Evolutionary conservation across 2,329 filamentous ascomycete genomes (phyloP), one percentile per base, ranked within the genome.

Genomic region (Fusarium subtropicale): DNA sequence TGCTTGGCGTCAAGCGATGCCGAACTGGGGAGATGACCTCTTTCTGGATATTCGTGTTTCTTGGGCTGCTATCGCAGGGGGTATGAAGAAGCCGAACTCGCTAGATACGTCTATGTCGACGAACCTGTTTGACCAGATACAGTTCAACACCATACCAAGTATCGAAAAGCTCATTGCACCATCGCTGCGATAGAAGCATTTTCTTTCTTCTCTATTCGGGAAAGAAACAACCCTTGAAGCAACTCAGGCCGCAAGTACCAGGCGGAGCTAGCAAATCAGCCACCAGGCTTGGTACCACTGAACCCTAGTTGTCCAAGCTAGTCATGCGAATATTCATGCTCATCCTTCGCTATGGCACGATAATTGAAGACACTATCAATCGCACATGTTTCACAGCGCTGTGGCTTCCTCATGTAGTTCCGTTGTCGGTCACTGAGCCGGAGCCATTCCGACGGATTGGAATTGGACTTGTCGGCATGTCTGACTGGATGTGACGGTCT

Each of bases 241-340:
- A 47, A 38, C 52, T 59, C 60, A 50, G 56, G 62, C 70, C 70
- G 55, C 53, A 73, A 61, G 60, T 47, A 44, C 61, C 39, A 69
- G 62, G 59, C 59, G 34, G 46, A 33, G 41, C 60, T 31, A 57
- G 57, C 63, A 56, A 54, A 50, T 39, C 42, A 60, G 42, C 46
- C 54, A 42, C 44, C 39, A 62, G 24, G 53, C 33, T 48, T 60
- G 47, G 46, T 56, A 41, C 55, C 39, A 24, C 30, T 30, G 33
- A 38, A 34, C 39, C 28, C 36, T 47, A 34, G 45, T 42, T 54
- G 54, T 34, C 51, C 26, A 30, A 41, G 20, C 26, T 30, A 48
- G 45, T 48, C 41, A 54, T 53, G 54, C 28, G 30, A 50, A 52
- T 66, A 69, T 57, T 39, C n/a, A 31, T 59, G 12, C n/a, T 4